Conservation (phyloP, 1,284 basidiomycete genomes). For the Ceratobasidium sp. region DNA sequence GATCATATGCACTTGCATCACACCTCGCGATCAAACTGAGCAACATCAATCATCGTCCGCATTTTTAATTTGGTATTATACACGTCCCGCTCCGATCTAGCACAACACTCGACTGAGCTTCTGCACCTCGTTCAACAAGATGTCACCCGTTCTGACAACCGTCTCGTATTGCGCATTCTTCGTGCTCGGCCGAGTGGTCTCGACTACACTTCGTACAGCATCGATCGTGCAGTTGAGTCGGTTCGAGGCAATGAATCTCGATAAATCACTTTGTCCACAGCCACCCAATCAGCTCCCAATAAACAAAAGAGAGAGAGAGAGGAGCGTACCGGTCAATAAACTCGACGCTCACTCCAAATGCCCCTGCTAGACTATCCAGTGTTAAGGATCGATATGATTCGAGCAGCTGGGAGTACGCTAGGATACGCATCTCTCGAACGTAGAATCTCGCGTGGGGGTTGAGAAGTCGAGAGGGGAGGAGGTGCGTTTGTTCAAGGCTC, state of each 20-base stretch:
- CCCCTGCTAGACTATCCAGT: constrained; percentile 84
- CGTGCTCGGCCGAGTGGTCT: constrained; percentile 88
- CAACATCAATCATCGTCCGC: neutral
- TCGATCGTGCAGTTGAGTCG: constrained; percentile 93
- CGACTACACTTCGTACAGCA: constrained; percentile 92
- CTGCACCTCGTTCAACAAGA: constrained; percentile 84
- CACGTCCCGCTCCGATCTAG: constrained; percentile 54
- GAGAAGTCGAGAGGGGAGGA: constrained; percentile 88
- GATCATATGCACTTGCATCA: no score
- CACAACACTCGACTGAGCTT: constrained; percentile 81
- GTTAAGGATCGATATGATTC: constrained; percentile 94
- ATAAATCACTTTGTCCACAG: no score
- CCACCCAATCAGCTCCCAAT: no score
- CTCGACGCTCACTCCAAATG: constrained; percentile 90
- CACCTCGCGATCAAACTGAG: no score
- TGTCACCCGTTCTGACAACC: constrained; percentile 88
- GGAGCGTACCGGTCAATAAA: constrained; percentile 85
- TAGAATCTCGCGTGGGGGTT: constrained; percentile 91
- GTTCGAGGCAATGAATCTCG: constrained; percentile 95
- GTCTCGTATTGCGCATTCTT: constrained; percentile 94
- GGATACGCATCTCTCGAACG: constrained; percentile 95
- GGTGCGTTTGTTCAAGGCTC: constrained; percentile 87
- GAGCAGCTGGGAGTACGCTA: constrained; percentile 91
- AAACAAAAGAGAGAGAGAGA: constrained; percentile 16
- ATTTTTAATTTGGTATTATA: neutral